Conservation (phyloP, 139 green algal genomes). For the Deuterostichococcus epilithicus region DNA sequence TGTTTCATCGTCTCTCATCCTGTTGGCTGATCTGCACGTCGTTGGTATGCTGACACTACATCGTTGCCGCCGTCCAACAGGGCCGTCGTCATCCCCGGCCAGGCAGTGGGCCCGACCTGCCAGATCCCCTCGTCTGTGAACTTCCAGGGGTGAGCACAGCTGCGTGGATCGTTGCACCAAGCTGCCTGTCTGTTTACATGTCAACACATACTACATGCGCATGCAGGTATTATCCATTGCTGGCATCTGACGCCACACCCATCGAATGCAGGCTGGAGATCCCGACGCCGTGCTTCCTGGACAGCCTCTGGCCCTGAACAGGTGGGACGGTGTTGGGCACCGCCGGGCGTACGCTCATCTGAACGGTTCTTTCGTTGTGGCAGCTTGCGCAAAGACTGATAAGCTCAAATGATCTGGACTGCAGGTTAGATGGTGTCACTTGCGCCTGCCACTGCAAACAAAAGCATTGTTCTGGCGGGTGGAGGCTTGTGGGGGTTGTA, state of each 20-base stretch:
- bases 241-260: background rate
- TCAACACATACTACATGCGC: background rate
- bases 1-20: background rate
- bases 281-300: slow-evolving; percentile 65
- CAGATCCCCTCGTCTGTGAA: slow-evolving; percentile 48
- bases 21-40: background rate
- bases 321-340: too few relatives aligned
- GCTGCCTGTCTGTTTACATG: background rate
- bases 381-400: too few relatives aligned
- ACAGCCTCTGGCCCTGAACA: slow-evolving; percentile 55
- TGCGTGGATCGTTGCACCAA: background rate
- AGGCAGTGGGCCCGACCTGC: slow-evolving; percentile 52
- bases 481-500: too few relatives aligned
- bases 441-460: too few relatives aligned
- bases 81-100: slow-evolving; percentile 48
- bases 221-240: background rate
- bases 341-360: too few relatives aligned
- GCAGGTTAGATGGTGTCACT: too few relatives aligned
- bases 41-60: background rate
- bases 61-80: slow-evolving; percentile 21
- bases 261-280: slow-evolving; percentile 47
- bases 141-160: slow-evolving; percentile 25
- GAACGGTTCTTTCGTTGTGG: too few relatives aligned
- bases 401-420: too few relatives aligned
- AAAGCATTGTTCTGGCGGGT: too few relatives aligned